These are phyloP conservation scores for Colletotrichum falcatum DNA, from an alignment of 2,329 filamentous ascomycete species.

Conservation along the genomic window DNA sequence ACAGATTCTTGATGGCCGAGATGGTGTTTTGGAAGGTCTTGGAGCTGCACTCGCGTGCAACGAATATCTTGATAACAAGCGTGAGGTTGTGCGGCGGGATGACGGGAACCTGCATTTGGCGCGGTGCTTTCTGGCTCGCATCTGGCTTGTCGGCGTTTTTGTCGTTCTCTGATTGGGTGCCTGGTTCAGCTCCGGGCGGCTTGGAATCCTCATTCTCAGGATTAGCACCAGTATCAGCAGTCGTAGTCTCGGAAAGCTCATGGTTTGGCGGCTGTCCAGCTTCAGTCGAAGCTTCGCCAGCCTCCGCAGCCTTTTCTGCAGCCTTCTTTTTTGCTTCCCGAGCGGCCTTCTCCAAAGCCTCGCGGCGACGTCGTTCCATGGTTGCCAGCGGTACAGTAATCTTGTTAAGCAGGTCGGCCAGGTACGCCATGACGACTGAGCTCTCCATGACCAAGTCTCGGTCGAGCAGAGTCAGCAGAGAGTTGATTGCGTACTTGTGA, in stretches of 20 bases:
- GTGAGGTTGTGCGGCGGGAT: constrained; percentile 91
- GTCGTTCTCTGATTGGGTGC: constrained; percentile 43
- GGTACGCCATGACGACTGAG: constrained; percentile 93
- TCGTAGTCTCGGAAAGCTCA: constrained; percentile 43
- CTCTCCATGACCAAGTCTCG: constrained; percentile 97
- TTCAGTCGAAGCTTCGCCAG: constrained; percentile 33
- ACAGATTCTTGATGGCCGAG: constrained; percentile 98
- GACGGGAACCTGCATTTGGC: constrained; percentile 80
- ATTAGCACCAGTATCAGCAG: constrained; percentile 38
- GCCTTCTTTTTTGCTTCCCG: constrained; percentile 52
- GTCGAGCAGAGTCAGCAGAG: constrained; percentile 86
- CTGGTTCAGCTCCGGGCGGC: not conserved
- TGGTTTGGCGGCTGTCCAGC: constrained; percentile 35
- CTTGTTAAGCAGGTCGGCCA: constrained; percentile 87
- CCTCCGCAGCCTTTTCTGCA: constrained; percentile 42
- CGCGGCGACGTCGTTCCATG: constrained; percentile 85
- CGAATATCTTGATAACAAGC: constrained; percentile 95
- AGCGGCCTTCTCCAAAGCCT: constrained; percentile 65
- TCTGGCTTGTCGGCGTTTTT: constrained; percentile 56
- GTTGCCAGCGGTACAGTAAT: constrained; percentile 89
- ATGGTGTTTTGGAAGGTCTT: constrained; percentile 99
- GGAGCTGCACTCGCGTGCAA: constrained; percentile 94
- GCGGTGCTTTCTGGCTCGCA: constrained; percentile 61
- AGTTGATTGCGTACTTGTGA: constrained; percentile 91
- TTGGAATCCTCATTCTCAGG: constrained; percentile 32